phyloP scores from a whole-genome alignment of 257 asterid species.

The Plantago elongata region DNA sequence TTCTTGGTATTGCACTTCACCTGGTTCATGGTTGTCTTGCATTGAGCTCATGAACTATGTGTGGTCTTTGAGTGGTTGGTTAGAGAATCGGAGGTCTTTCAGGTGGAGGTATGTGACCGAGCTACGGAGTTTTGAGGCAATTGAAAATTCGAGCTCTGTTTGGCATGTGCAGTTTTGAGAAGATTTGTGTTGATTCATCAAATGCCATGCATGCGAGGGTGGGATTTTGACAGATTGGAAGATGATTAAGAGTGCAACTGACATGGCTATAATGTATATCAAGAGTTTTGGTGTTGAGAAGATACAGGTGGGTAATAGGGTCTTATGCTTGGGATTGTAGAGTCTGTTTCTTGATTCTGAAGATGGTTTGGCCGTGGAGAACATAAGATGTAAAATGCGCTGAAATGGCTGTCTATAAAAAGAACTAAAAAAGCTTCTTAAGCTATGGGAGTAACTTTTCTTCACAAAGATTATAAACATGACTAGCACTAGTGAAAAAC shows the following conservation, averaged over 20 bases:
- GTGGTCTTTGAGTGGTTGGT: constrained; percentile 59
- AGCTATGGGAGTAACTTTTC: no score
- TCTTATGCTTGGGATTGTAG: constrained; percentile 20
- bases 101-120: constrained; percentile 66
- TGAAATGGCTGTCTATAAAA: neutral
- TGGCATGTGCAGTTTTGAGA: constrained; percentile 4
- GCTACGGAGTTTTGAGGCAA: constrained; percentile 34
- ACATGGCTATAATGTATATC: constrained; percentile 26
- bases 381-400: neutral
- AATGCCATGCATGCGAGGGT: constrained; percentile 16
- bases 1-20: constrained; percentile 58
- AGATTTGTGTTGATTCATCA: constrained; percentile 25
- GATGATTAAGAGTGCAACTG: constrained; percentile 28
- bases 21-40: constrained; percentile 48
- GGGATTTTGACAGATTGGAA: constrained; percentile 32
- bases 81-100: constrained; percentile 61
- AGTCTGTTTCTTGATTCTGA: constrained; percentile 20
- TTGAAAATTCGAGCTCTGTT: constrained; percentile 27
- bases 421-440: no score
- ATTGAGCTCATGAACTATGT: constrained; percentile 92
- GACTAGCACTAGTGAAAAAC: no score
- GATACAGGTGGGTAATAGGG: neutral
- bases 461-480: no score
- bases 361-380: constrained; percentile 20
- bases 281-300: constrained; percentile 27